Evolutionary conservation across 108 stramenopile genomes (phyloP).

Genomic region (Fistulifera solaris): DNA sequence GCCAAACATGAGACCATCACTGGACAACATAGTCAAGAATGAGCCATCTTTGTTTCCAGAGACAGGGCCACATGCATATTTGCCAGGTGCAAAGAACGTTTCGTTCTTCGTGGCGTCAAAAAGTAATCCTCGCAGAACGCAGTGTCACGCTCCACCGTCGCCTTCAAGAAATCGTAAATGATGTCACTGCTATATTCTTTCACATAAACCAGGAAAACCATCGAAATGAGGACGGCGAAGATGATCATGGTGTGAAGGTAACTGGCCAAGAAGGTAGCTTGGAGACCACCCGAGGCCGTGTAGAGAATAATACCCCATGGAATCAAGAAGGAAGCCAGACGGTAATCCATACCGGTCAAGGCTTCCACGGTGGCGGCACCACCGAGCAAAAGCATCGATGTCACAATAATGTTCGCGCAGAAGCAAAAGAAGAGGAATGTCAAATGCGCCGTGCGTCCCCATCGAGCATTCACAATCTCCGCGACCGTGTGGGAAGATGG

Average conservation of each 20-base stretch:
- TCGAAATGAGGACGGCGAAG: conserved; percentile 68
- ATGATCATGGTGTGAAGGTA: conserved; percentile 84
- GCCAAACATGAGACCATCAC: conserved; percentile 86
- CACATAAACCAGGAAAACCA: conserved; percentile 74
- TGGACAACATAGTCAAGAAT: conserved; percentile 86
- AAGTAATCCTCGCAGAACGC: conserved; percentile 54
- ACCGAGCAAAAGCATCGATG: conserved; percentile 92
- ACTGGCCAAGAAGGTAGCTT: conserved; percentile 85
- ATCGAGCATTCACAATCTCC: conserved; percentile 89
- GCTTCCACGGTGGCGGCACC: conserved; percentile 88
- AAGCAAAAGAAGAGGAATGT: conserved; percentile 90
- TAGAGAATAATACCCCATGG: conserved; percentile 91
- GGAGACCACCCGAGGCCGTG: conserved; percentile 85
- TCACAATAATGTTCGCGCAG: conserved; percentile 74
- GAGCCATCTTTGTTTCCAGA: conserved; percentile 75
- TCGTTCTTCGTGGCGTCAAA: conserved; percentile 24
- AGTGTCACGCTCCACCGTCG: conserved; percentile 37
- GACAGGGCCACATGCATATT: conserved; percentile 71
- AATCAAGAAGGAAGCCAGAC: conserved; percentile 78
- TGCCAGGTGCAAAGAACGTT: conserved; percentile 43
- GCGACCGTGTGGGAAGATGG: conserved; percentile 87
- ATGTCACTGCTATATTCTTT: conserved; percentile 54
- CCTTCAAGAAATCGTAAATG: conserved; percentile 54
- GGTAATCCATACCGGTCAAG: conserved; percentile 76
- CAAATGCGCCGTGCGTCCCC: conserved; percentile 80